Base-by-base conservation (phyloP, 495 filamentous ascomycete species). In the Aspergillus ellipticus region DNA sequence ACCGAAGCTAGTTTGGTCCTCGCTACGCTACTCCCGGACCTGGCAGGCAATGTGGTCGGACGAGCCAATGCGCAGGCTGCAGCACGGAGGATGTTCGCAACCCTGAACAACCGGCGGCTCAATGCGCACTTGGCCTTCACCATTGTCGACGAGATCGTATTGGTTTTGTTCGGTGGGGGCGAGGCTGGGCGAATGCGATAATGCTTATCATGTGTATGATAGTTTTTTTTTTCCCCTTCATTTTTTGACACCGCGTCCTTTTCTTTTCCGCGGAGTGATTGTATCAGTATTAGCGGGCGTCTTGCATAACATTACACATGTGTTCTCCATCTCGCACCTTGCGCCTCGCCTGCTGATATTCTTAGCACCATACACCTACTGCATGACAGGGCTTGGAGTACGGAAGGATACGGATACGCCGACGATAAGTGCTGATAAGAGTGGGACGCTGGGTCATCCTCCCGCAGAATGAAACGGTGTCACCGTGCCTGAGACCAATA, bases 21-120 rank as follows among this genome's bases (percentile, higher is more conserved):
- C 33, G 89, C 88, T 11, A 90, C 88, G 20, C 79, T 95, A 31
- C 76, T 95, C 22, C 90, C 90, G n/a, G 90, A 83, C 53, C 58
- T 93, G 45, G 90, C 89, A 16, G 90, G 85, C 16, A 92, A 86
- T 66, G 90, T 96, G 13, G 90, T 96, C 11, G 90, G 90, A 13
- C 75, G 89, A 55, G 80, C 85, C 35, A 96, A 95, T 73, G 90
- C 90, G 15, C 89, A 93, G 68, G 89, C 84, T 46, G 90, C 90
- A 26, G 87, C 88, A 21, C 77, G 90, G 54, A 81, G 89, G 46
- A 80, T 93, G 42, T 90, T 90, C 69, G 90, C 88, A 6, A 89
- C 85, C 7, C 77, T 95, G 54, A 96, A 95, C 65, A 95, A 94
- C 51, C 69, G 68, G 24, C 72, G 74, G 3, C 59, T 83, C 26